These are phyloP conservation scores for Colletotrichum cordylinicola DNA, from an alignment of 2,329 filamentous ascomycete genomes.

Conservation along the genomic window DNA sequence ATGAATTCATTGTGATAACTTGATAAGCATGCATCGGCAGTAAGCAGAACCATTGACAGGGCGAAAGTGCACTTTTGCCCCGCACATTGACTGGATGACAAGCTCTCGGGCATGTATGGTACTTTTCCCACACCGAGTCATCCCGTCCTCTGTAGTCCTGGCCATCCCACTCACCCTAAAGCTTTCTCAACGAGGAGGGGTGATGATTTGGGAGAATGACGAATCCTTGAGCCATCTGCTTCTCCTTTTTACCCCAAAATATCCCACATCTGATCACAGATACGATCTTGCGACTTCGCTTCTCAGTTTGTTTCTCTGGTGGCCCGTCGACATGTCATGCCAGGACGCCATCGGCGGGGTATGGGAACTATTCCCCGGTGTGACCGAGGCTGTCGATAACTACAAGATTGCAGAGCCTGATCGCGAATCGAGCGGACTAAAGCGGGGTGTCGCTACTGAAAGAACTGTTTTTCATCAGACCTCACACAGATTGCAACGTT, in stretches of 20 bases:
- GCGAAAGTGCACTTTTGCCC: too few relatives aligned
- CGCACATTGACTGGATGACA: too few relatives aligned
- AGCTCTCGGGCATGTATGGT: too few relatives aligned
- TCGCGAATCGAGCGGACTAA: neutral
- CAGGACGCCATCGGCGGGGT: neutral
- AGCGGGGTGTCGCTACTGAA: neutral
- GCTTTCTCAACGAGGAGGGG: too few relatives aligned
- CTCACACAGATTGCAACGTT: neutral
- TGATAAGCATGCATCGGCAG: too few relatives aligned
- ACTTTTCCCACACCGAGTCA: too few relatives aligned
- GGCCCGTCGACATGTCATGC: neutral
- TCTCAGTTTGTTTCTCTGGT: rapidly evolving
- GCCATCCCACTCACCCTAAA: too few relatives aligned
- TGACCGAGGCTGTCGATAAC: neutral
- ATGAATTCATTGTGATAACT: too few relatives aligned
- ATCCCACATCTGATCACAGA: neutral
- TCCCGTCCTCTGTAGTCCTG: too few relatives aligned
- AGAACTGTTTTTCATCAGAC: neutral
- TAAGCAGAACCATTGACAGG: too few relatives aligned
- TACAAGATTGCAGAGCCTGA: neutral
- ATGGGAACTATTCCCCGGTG: neutral
- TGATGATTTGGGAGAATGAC: rapidly evolving
- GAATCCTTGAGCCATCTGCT: too few relatives aligned
- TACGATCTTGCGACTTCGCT: neutral
- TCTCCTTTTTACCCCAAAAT: rapidly evolving